Percentiles rank a stretch among this genome's conserved stretches.
phyloP scores from a whole-genome alignment of 192 early-diverging fungal genomes.

The Obelidium mucronatum region DNA sequence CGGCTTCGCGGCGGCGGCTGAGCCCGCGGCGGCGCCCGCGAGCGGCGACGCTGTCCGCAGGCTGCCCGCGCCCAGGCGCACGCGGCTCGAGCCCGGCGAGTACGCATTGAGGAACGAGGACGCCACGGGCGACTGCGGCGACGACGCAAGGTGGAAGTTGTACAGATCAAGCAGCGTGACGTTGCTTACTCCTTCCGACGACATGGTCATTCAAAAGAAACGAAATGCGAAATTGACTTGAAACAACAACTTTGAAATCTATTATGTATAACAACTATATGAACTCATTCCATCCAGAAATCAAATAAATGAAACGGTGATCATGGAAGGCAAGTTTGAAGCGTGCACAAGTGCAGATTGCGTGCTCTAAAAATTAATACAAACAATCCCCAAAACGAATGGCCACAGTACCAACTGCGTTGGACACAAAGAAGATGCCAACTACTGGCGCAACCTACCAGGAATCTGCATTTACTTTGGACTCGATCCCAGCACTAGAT shows the following conservation, averaged over 20 bases:
- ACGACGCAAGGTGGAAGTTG: slow-evolving; percentile 34
- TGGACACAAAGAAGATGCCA: too few relatives aligned
- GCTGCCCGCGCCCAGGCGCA: not conserved
- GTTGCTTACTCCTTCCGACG: too few relatives aligned
- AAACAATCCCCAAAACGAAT: too few relatives aligned
- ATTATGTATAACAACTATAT: too few relatives aligned
- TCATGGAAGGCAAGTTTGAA: too few relatives aligned
- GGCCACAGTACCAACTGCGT: too few relatives aligned
- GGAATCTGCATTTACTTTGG: not conserved
- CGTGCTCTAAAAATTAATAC: not conserved
- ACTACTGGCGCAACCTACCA: slow-evolving; percentile 1
- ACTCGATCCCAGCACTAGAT: slow-evolving; percentile 21
- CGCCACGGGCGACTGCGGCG: slow-evolving; percentile 21
- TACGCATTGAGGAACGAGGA: not conserved
- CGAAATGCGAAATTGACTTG: too few relatives aligned
- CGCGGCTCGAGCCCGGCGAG: not conserved
- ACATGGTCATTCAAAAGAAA: not conserved
- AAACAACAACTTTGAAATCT: too few relatives aligned
- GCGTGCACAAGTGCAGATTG: not conserved
- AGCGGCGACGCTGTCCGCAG: not conserved
- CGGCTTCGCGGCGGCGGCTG: not conserved
- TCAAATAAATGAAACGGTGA: too few relatives aligned
- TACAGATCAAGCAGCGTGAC: slow-evolving; percentile 41
- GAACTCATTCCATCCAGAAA: too few relatives aligned
- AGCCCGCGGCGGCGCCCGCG: not conserved